Conservation (phyloP, 768 basidiomycete species). For the Nidularia pulvinata region DNA sequence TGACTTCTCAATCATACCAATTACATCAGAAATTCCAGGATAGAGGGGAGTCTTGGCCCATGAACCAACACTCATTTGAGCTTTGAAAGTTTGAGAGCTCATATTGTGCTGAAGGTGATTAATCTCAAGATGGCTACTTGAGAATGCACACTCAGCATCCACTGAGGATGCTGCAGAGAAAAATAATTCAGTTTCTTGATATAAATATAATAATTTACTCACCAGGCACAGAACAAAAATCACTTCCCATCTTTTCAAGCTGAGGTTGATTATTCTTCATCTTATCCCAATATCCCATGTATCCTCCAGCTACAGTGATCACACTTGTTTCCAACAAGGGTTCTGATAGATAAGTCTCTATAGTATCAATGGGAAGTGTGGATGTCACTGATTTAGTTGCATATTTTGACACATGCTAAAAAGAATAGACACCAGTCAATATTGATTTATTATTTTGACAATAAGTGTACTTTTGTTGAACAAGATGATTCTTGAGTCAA, state of each 20-base stretch:
- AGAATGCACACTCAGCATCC: no score
- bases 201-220: no score
- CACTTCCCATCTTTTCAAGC: background rate
- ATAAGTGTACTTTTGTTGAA: background rate
- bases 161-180: no score
- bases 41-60: no score
- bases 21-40: no score
- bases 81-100: no score
- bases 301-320: background rate
- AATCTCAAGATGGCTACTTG: no score
- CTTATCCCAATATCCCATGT: background rate
- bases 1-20: no score
- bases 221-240: conserved; percentile 1
- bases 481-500: background rate
- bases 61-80: no score
- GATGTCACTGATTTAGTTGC: background rate
- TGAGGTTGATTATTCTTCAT: background rate
- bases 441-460: background rate
- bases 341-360: background rate
- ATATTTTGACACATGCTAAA: background rate
- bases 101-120: no score
- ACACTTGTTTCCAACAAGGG: background rate
- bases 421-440: background rate
- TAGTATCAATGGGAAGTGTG: background rate
- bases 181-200: no score